A percentile compares a stretch with the other conserved stretches of the same genome.
phyloP scores from a whole-genome alignment of 116 monocot genomes.

The Papilionanthe hybrid region DNA sequence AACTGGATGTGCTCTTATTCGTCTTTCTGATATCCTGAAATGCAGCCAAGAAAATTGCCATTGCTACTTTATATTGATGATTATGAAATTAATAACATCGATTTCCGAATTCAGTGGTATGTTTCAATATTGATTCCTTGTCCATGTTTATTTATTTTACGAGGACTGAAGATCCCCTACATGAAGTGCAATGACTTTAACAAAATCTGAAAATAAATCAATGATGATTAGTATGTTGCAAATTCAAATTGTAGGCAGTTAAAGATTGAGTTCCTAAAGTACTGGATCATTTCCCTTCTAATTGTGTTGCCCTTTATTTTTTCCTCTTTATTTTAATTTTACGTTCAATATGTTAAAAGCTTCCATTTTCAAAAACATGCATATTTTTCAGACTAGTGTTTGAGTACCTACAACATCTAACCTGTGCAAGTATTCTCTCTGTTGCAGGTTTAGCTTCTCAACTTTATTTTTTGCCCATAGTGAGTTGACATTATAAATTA shows the following conservation, averaged over 20 bases:
- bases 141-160: background rate
- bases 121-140: background rate
- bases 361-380: background rate
- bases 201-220: background rate
- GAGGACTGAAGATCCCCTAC: background rate
- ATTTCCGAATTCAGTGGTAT: background rate
- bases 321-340: background rate
- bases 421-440: background rate
- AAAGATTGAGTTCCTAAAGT: background rate
- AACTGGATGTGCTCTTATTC: background rate
- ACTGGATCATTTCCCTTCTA: background rate
- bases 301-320: background rate
- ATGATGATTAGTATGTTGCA: background rate
- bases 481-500: slow-evolving; percentile 18
- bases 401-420: background rate
- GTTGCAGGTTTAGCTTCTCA: slow-evolving; percentile 49
- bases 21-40: background rate
- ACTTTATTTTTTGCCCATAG: slow-evolving; percentile 51
- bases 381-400: background rate
- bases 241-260: background rate
- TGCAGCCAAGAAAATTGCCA: background rate
- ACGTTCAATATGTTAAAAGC: background rate
- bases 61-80: background rate
- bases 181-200: background rate
- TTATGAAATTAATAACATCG: background rate